Evolutionary conservation across 2,329 filamentous ascomycete genomes (phyloP).

Genomic region (Fusarium redolens): DNA sequence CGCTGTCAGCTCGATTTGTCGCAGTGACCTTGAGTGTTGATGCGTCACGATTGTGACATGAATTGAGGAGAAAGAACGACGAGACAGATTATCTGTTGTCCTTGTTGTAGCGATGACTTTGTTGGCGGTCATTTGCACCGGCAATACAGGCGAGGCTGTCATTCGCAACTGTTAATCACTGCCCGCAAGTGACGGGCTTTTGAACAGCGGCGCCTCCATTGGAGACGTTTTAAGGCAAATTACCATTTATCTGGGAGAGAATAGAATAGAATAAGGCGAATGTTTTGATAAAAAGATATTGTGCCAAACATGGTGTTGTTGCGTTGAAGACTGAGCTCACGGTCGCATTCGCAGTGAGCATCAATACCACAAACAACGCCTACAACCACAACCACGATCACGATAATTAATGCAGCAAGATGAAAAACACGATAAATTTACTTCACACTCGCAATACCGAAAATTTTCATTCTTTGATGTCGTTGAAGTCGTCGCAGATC

Average conservation of each 20-base stretch:
- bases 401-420: fast-evolving
- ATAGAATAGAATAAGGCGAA: fast-evolving
- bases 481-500: background rate
- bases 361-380: background rate
- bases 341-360: background rate
- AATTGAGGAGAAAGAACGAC: background rate
- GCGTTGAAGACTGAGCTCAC: background rate
- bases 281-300: fast-evolving
- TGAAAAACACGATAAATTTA: fast-evolving
- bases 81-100: too few species aligned
- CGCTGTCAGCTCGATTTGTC: background rate
- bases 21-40: too few species aligned
- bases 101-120: background rate
- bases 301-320: background rate
- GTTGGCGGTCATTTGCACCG: background rate
- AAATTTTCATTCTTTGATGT: too few species aligned
- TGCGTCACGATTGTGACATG: fast-evolving
- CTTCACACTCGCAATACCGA: fast-evolving
- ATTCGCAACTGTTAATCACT: background rate
- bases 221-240: fast-evolving
- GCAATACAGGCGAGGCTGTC: background rate
- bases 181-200: too few species aligned
- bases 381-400: fast-evolving
- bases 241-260: fast-evolving
- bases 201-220: fast-evolving